These are phyloP conservation scores for Pseudomonodictys pantanalensis DNA, from an alignment of 495 filamentous ascomycete species.

Conservation along the genomic window DNA sequence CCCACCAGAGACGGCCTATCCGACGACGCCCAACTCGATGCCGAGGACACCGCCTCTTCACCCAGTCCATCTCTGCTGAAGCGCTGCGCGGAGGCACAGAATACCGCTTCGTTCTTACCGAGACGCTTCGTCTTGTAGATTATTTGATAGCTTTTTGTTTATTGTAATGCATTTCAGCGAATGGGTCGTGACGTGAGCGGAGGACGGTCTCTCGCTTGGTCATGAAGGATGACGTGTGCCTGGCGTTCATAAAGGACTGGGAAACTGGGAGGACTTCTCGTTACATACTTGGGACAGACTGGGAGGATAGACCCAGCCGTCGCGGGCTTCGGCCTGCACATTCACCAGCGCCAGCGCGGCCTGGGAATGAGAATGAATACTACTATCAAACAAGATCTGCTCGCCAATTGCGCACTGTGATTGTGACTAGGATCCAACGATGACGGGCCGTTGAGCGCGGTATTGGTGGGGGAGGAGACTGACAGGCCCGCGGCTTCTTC, in stretches of 20 bases:
- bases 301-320: conserved; percentile 14
- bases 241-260: conserved; percentile 13
- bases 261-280: conserved; percentile 1
- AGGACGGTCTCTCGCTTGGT: conserved; percentile 19
- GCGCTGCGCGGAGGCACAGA: not conserved
- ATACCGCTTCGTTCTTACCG: conserved; percentile 7
- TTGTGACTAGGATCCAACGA: too few relatives aligned
- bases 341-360: not conserved
- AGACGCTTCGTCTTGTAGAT: conserved; percentile 21
- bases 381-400: not conserved
- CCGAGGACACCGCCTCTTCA: conserved; percentile 58
- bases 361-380: not conserved
- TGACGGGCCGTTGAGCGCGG: too few relatives aligned
- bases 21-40: conserved; percentile 66
- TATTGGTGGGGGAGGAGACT: too few relatives aligned
- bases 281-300: conserved; percentile 12
- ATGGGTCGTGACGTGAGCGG: conserved; percentile 4
- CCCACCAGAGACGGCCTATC: conserved; percentile 58
- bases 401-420: too few relatives aligned
- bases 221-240: conserved; percentile 12
- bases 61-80: conserved; percentile 37
- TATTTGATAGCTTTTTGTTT: conserved; percentile 13
- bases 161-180: conserved; percentile 33
- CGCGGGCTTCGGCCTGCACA: not conserved
- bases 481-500: too few relatives aligned